Evolutionary conservation across 2,329 filamentous ascomycete species (phyloP).

Genomic region (Penicillium sp.): DNA sequence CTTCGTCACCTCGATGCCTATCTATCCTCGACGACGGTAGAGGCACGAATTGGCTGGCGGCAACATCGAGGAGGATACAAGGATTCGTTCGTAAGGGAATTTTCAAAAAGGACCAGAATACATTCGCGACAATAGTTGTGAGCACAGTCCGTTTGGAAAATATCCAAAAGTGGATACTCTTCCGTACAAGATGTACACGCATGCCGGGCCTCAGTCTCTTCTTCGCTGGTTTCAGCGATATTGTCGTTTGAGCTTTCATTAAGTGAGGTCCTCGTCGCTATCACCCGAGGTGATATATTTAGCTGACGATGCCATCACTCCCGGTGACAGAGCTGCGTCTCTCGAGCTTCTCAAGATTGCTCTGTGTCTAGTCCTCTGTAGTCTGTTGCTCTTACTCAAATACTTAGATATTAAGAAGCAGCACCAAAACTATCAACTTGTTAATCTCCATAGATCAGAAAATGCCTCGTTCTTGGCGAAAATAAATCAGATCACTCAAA

Average conservation of each 20-base stretch:
- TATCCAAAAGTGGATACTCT: not conserved
- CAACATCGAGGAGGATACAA: slow-evolving; percentile 1
- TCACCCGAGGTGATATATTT: not conserved
- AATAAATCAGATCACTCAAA: not conserved
- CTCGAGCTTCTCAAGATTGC: not conserved
- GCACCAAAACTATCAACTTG: not conserved
- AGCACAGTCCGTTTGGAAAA: not conserved
- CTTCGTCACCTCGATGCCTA: not conserved
- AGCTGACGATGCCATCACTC: no score
- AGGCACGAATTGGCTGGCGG: not conserved
- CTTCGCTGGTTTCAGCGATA: not conserved
- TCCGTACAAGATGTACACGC: not conserved
- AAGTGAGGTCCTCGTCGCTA: not conserved
- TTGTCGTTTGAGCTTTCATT: not conserved
- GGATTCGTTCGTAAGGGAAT: not conserved
- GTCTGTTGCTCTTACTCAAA: not conserved
- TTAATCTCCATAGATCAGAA: not conserved
- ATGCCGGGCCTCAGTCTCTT: not conserved
- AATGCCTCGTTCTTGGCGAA: not conserved
- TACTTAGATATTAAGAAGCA: not conserved
- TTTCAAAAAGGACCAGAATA: not conserved
- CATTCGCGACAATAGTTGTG: not conserved
- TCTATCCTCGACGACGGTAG: not conserved
- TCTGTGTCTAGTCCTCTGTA: not conserved
- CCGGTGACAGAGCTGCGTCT: not conserved